Base-by-base conservation (phyloP, 2,329 filamentous ascomycete genomes). In the Venturia oleaginea region DNA sequence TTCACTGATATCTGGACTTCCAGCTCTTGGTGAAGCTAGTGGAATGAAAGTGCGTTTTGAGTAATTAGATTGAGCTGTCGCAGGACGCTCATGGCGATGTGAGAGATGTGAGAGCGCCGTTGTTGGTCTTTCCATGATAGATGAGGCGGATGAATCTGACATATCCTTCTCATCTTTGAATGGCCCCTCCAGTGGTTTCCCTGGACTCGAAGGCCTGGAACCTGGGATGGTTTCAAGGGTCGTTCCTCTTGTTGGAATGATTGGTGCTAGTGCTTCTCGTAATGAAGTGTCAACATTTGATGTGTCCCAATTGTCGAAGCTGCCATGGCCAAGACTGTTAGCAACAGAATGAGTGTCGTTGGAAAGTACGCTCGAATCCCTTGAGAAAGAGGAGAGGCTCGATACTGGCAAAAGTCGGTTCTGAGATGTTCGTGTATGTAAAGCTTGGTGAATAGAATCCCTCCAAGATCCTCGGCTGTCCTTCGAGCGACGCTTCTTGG, bases 241-340 rank as follows among this genome's bases (percentile, higher is more conserved):
- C 37, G 80, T 81, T 40, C 76, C 72, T 63, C 78, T 76, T 15
- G 78, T 74, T 38, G 74, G 73, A 11, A 64, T 70, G 71, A 55
- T 78, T 78, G 17, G 77, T 77, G 30, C 80, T 78, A 13, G 79
- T 75, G 81, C 80, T 68, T 86, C 83, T 34, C 84, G 81, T 68
- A 81, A 83, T 67, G 86, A 83, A 2, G 83, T 76, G 68, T 88
- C 86, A 2, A 90, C 85, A 0, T 80, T 79, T 0, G 86, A 89
- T 0, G 86, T 90, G 70, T 91, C 88, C 89, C 89, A 91, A 2
- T 83, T 86, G 69, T 91, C 88, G 69, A 91, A 91, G 1, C 84
- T 83, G 66, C 89, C 86, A 15, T 40, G 43, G 34, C 17, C 10
- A 17, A 32, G 24, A 42, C 27, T 40, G 8, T 19, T 43, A 15